These are phyloP conservation scores for Pestalotiopsis sp. DNA, from an alignment of 2,329 filamentous ascomycete genomes.

Conservation along the genomic window DNA sequence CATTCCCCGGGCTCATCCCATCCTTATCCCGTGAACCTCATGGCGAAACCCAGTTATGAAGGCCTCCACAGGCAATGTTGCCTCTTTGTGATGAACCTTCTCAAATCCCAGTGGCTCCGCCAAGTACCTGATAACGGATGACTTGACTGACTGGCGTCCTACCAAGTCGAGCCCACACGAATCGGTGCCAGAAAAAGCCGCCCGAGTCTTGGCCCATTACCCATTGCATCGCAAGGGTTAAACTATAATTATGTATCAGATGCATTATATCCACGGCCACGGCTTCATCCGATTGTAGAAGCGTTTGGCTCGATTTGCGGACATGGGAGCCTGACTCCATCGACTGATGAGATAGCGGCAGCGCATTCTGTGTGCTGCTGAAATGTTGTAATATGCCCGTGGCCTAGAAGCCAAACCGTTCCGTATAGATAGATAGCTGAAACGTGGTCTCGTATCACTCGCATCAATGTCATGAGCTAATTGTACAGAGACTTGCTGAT, in stretches of 20 bases:
- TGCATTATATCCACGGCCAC: constrained; percentile 4
- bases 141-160: not conserved
- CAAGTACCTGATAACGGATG: not conserved
- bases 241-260: not conserved
- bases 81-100: not conserved
- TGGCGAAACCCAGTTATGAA: not conserved
- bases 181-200: not conserved
- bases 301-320: not conserved
- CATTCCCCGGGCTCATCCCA: not conserved
- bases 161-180: not conserved
- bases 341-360: not conserved
- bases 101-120: not conserved
- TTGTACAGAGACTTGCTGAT: constrained; percentile 25
- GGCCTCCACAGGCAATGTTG: not conserved
- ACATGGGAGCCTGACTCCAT: not conserved
- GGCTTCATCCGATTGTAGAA: not conserved
- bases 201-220: not conserved
- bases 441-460: constrained; percentile 8
- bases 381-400: not conserved
- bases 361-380: not conserved
- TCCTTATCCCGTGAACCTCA: not conserved
- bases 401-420: not conserved
- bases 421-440: not conserved
- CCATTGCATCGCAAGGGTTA: not conserved
- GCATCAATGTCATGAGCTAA: constrained; percentile 22